phyloP scores from a whole-genome alignment of 768 basidiomycete species.

The Calocybe indica region DNA sequence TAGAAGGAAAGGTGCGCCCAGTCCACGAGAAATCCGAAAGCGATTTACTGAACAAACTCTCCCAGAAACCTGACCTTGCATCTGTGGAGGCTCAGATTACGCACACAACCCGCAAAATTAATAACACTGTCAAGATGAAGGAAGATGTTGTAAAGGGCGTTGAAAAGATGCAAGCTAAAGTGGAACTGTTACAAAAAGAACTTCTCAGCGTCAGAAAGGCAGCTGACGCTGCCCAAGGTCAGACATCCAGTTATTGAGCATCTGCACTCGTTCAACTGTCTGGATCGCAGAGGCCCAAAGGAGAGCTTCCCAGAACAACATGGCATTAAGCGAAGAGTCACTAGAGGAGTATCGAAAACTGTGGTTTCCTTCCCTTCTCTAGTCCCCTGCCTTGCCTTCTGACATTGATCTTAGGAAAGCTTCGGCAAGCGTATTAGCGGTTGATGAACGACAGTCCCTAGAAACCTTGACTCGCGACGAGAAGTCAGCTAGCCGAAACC shows the following conservation, averaged over 20 bases:
- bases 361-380: constrained; percentile 32
- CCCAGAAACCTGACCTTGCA: constrained; percentile 81
- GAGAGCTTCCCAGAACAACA: constrained; percentile 63
- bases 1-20: constrained; percentile 70
- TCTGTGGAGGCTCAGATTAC: constrained; percentile 82
- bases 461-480: constrained; percentile 79
- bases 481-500: constrained; percentile 61
- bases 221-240: constrained; percentile 78
- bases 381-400: not conserved
- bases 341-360: constrained; percentile 83
- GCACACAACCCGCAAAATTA: constrained; percentile 74
- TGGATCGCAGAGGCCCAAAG: constrained; percentile 60
- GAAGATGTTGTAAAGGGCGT: constrained; percentile 60
- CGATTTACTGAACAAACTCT: not conserved
- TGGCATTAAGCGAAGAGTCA: constrained; percentile 77
- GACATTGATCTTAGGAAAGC: constrained; percentile 53
- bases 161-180: constrained; percentile 36
- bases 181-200: constrained; percentile 57
- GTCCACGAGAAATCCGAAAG: not conserved
- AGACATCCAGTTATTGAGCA: not conserved
- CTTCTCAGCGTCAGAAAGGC: constrained; percentile 57
- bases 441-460: constrained; percentile 82
- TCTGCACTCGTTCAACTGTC: not conserved
- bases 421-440: constrained; percentile 69
- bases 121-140: constrained; percentile 57